phyloP scores from a whole-genome alignment of 1,284 basidiomycete genomes.

The Pseudozyma sp. region DNA sequence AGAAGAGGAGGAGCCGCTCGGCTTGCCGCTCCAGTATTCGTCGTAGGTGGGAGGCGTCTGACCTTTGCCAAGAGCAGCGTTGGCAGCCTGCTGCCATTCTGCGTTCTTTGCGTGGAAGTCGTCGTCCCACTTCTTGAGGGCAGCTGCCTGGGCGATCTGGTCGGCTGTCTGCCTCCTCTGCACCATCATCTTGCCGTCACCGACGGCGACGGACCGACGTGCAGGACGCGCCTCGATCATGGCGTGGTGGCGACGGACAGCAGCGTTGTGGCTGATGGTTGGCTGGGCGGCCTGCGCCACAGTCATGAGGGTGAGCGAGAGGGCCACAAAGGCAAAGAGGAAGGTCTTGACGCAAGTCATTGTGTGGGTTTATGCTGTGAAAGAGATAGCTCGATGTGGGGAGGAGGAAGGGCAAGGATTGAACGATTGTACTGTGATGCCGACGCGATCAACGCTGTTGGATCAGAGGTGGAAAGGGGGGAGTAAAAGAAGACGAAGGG shows the following conservation, averaged over 20 bases:
- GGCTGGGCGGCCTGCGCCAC: conserved; percentile 38
- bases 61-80: conserved; percentile 44
- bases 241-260: conserved; percentile 31
- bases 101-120: conserved; percentile 53
- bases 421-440: conserved; percentile 9
- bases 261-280: conserved; percentile 45
- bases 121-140: conserved; percentile 43
- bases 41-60: conserved; percentile 51
- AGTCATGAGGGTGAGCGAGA: conserved; percentile 31
- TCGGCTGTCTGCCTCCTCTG: conserved; percentile 45
- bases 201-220: conserved; percentile 32
- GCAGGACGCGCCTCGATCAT: conserved; percentile 25
- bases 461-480: conserved; percentile 7
- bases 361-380: neutral
- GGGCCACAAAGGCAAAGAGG: conserved; percentile 39
- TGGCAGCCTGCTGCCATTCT: conserved; percentile 57
- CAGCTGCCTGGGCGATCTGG: conserved; percentile 38
- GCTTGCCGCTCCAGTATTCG: conserved; percentile 43
- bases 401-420: conserved; percentile 1
- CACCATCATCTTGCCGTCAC: conserved; percentile 28
- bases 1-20: conserved; percentile 50
- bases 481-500: conserved; percentile 2
- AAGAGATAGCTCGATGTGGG: neutral
- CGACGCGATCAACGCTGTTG: conserved; percentile 50
- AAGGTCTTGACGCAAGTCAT: conserved; percentile 39